Conservation (phyloP, 768 basidiomycete genomes). For the Rhodotorula sphaerocarpa region DNA sequence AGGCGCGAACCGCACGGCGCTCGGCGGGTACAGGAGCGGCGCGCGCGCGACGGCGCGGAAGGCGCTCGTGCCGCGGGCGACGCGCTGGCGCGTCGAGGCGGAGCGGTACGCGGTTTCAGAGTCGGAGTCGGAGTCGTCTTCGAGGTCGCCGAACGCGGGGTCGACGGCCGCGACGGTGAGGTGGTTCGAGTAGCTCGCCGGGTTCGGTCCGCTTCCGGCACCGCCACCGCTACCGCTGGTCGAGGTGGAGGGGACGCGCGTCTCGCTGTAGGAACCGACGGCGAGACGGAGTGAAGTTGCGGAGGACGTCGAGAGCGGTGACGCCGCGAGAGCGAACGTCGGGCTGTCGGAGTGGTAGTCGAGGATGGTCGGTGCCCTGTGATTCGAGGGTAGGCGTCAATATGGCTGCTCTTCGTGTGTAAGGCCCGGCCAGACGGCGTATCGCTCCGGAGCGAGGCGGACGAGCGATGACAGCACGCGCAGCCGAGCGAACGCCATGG, state of each 20-base stretch:
- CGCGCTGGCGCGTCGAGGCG: constrained; percentile 6
- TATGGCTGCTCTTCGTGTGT: too few relatives aligned
- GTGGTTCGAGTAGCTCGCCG: constrained; percentile 53
- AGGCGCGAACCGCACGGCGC: constrained; percentile 88
- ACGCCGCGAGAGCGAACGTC: constrained; percentile 34
- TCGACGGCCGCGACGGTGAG: constrained; percentile 70
- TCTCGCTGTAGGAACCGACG: constrained; percentile 75
- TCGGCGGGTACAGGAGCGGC: constrained; percentile 84
- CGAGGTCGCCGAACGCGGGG: constrained; percentile 58
- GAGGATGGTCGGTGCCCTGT: constrained; percentile 26
- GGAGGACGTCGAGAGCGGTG: constrained; percentile 28
- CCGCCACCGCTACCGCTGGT: background rate
- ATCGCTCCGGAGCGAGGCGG: too few relatives aligned
- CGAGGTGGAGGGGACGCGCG: constrained; percentile 46
- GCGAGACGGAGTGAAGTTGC: constrained; percentile 57
- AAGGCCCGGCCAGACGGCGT: too few relatives aligned
- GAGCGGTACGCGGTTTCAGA: constrained; percentile 6
- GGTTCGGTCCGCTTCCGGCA: background rate
- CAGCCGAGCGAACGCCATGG: too few relatives aligned
- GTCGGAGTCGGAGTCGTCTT: constrained; percentile 73
- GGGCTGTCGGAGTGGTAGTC: constrained; percentile 34
- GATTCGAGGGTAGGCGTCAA: background rate
- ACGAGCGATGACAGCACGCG: constrained; percentile 9
- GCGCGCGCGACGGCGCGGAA: constrained; percentile 78
- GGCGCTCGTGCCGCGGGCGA: constrained; percentile 51